Conservation (phyloP, 495 filamentous ascomycete genomes). For the Annulohypoxylon maeteangense region DNA sequence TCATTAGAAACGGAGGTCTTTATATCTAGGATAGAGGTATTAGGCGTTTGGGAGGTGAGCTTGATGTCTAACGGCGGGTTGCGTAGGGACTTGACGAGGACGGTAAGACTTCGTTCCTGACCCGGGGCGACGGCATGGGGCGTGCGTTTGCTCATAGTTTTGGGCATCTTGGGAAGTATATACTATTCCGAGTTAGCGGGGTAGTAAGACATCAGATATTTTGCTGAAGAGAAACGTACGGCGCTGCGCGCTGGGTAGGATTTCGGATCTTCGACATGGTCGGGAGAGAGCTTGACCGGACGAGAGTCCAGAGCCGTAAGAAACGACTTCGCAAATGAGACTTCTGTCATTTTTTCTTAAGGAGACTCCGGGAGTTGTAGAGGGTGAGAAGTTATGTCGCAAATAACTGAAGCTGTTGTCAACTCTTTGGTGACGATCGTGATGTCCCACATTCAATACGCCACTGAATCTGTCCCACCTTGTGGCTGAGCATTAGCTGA, state of each 20-base stretch:
- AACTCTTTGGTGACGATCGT: slow-evolving; percentile 30
- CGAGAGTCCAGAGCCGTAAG: slow-evolving; percentile 80
- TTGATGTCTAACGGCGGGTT: slow-evolving; percentile 72
- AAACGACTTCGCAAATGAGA: slow-evolving; percentile 84
- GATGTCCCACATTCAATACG: slow-evolving; percentile 30
- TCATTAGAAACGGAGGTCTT: slow-evolving; percentile 68
- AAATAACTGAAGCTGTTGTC: slow-evolving; percentile 11
- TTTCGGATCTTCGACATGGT: slow-evolving; percentile 87
- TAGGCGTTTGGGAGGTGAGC: slow-evolving; percentile 66
- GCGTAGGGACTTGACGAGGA: slow-evolving; percentile 78
- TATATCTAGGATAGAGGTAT: slow-evolving; percentile 77
- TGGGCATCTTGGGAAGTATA: slow-evolving; percentile 60
- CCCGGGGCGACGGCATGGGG: slow-evolving; percentile 50
- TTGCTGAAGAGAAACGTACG: slow-evolving; percentile 62
- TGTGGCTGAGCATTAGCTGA: slow-evolving; percentile 42
- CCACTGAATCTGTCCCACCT: slow-evolving; percentile 43
- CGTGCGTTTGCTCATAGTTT: slow-evolving; percentile 61
- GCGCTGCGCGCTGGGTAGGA: slow-evolving; percentile 74
- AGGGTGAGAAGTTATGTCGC: slow-evolving; percentile 16
- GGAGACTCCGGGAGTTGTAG: background rate
- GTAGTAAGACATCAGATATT: background rate
- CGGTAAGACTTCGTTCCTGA: slow-evolving; percentile 61
- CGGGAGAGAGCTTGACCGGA: slow-evolving; percentile 78
- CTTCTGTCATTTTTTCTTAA: slow-evolving; percentile 75
- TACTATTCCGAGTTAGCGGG: slow-evolving; percentile 48